phyloP scores from a whole-genome alignment of 805 yeast species.

The Ogataea zsoltii region DNA sequence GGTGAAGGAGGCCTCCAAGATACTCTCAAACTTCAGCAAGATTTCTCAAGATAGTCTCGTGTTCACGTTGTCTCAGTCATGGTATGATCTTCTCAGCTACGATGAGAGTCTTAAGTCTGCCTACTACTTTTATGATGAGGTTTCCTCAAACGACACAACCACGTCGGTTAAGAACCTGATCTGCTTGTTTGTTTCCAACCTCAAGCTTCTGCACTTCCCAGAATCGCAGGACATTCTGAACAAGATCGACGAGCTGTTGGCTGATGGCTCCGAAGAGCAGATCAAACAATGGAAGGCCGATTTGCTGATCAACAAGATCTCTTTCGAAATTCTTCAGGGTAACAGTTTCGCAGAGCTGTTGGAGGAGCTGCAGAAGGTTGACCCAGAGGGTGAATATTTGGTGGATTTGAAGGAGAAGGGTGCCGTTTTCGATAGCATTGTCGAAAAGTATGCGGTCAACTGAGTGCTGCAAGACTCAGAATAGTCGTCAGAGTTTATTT shows the following conservation, averaged over 20 bases:
- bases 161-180: constrained; percentile 48
- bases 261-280: constrained; percentile 4
- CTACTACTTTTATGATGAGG: constrained; percentile 78
- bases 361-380: constrained; percentile 43
- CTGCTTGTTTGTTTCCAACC: constrained; percentile 70
- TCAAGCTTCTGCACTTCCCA: constrained; percentile 76
- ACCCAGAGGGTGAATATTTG: constrained; percentile 51
- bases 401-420: constrained; percentile 62
- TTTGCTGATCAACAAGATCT: constrained; percentile 63
- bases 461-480: background rate
- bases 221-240: constrained; percentile 73
- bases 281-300: constrained; percentile 38
- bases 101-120: constrained; percentile 46
- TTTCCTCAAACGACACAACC: constrained; percentile 55
- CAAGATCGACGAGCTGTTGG: constrained; percentile 34
- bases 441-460: constrained; percentile 48
- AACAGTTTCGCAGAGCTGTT: constrained; percentile 26
- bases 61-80: constrained; percentile 77
- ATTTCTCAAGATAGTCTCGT: constrained; percentile 73
- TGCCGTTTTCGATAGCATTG: constrained; percentile 66
- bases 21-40: constrained; percentile 43
- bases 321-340: constrained; percentile 60
- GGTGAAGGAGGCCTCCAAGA: constrained; percentile 46
- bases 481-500: too few species aligned
- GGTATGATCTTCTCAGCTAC: constrained; percentile 46